These are phyloP conservation scores for Boletus reticulatus DNA, from an alignment of 768 basidiomycete species.

Conservation along the genomic window DNA sequence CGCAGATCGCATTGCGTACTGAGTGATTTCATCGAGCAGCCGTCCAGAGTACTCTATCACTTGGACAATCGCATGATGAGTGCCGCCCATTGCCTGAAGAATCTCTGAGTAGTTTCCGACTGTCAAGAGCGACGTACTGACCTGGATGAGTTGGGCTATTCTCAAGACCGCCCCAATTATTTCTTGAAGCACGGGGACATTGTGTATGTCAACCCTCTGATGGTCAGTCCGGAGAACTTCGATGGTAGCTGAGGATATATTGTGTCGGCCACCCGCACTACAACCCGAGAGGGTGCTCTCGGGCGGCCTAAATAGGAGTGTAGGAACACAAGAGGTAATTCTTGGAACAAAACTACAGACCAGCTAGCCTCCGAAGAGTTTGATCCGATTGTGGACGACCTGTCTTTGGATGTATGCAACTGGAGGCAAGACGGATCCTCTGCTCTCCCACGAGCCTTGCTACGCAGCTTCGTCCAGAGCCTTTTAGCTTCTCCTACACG, in stretches of 20 bases:
- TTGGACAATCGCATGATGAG: conserved; percentile 12
- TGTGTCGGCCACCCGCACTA: neutral
- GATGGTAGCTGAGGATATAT: neutral
- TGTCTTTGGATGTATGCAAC: neutral
- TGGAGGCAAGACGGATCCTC: neutral
- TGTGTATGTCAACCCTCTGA: conserved; percentile 4
- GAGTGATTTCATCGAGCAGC: conserved; percentile 11
- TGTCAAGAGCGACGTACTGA: neutral
- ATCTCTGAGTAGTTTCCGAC: neutral
- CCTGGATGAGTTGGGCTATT: conserved; percentile 8
- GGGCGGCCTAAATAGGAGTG: neutral
- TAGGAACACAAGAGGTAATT: neutral
- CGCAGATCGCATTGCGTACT: neutral
- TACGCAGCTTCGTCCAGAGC: conserved; percentile 3
- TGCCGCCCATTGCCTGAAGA: conserved; percentile 9
- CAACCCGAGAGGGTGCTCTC: conserved; percentile 3
- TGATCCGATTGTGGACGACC: neutral
- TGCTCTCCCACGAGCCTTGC: neutral
- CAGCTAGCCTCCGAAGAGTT: neutral
- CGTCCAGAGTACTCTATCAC: conserved; percentile 14
- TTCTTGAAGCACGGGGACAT: conserved; percentile 4
- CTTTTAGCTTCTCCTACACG: conserved; percentile 4
- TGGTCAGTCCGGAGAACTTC: conserved; percentile 2
- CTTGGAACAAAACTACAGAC: neutral
- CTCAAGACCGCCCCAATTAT: conserved; percentile 8